Evolutionary conservation across 495 filamentous ascomycete genomes (phyloP), one percentile per base, ranked within the genome.

Genomic region (Aspergillus affinis): DNA sequence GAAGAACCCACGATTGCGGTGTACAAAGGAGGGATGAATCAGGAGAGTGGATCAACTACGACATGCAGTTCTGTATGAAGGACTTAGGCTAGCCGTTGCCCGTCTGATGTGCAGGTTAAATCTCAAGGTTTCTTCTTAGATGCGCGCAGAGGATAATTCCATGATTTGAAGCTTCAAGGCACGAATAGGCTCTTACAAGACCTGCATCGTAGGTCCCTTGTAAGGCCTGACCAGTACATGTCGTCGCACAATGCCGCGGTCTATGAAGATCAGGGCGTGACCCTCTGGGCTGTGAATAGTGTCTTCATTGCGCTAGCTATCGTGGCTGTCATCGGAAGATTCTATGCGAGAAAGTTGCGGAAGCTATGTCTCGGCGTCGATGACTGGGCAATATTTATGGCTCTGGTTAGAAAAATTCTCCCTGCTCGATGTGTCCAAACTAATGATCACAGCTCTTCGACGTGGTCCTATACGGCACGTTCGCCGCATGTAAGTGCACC

Each of bases 241-340:
- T 6, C 20, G 12, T 53, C 51, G 7, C 19, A 53, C 29, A 20
- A 20, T 21, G 50, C 21, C 26, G 27, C 50, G 26, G 7, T 52
- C 15, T 12, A 53, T 32, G 29, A 53, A 32, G 51, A 53, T 21
- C 27, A 6, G 10, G 51, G 51, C 2, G 6, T 41, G 29, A 32
- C 15, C 8, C 51, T 53, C 6, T 53, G 51, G 51, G 15, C 26
- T 9, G 51, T 53, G 26, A 53, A 53, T 19, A 53, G 15, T 41
- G 18, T 53, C 18, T 53, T 53, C 18, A 19, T 53, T 32, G 51
- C 3, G 27, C 51, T 53, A 19, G 51, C 51, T 5, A 53, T 29
- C 0, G 17, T 53, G 15, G 51, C 51, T 15, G 29, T 53, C 6
- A 53, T 53, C 6, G 51, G 6, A 18, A 53, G 51, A 27, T 53